Conservation (phyloP, 2,329 filamentous ascomycete species). For the Bipolaris bicolor region DNA sequence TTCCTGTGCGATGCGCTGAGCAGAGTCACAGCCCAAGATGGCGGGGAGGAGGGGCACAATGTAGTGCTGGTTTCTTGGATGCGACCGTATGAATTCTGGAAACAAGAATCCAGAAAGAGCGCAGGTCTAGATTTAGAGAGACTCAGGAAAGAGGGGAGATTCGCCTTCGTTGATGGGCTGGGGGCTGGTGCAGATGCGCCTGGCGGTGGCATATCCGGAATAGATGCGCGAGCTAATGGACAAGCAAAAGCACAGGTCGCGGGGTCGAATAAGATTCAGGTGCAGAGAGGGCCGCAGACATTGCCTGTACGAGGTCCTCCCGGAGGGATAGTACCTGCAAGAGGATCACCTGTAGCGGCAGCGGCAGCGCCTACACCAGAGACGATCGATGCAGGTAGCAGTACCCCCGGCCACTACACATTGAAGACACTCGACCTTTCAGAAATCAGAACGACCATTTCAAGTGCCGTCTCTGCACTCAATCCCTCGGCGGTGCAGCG, state of each 20-base stretch:
- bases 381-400: constrained; percentile 3
- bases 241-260: constrained; percentile 2
- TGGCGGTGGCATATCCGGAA: neutral
- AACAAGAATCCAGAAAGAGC: constrained; percentile 69
- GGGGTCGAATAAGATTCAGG: neutral
- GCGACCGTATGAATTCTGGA: constrained; percentile 80
- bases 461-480: constrained; percentile 33
- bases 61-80: constrained; percentile 84
- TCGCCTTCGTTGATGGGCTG: constrained; percentile 79
- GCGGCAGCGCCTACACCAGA: constrained; percentile 4
- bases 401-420: constrained; percentile 20
- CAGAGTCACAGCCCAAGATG: constrained; percentile 29
- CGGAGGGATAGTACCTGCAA: constrained; percentile 23
- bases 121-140: constrained; percentile 74
- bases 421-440: constrained; percentile 38
- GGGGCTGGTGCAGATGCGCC: constrained; percentile 56
- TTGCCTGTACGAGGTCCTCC: constrained; percentile 28
- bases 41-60: constrained; percentile 35
- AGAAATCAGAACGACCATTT: constrained; percentile 34
- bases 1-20: constrained; percentile 57
- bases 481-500: constrained; percentile 16
- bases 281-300: constrained; percentile 8
- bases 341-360: constrained; percentile 17
- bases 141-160: constrained; percentile 62
- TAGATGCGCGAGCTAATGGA: constrained; percentile 1